phyloP scores from a whole-genome alignment of 2,329 filamentous ascomycete genomes.

The Calonectria leucothoes region DNA sequence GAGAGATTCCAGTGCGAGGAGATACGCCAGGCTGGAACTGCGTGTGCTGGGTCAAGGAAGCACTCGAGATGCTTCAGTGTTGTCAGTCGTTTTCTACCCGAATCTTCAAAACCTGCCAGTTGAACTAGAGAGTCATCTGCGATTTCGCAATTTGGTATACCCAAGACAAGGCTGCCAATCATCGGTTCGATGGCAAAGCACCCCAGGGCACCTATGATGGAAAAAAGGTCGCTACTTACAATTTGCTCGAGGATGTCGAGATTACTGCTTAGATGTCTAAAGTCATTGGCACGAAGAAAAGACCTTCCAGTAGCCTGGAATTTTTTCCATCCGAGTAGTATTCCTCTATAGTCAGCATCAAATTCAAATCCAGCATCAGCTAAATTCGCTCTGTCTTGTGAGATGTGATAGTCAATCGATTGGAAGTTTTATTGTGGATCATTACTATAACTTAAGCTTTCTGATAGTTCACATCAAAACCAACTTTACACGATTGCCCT shows the following conservation, averaged over 20 bases:
- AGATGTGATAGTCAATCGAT: neutral
- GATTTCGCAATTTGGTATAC: neutral
- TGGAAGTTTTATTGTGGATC: no score
- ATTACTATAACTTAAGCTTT: no score
- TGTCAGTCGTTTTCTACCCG: neutral
- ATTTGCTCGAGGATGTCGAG: neutral
- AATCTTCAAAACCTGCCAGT: neutral
- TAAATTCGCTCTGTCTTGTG: neutral
- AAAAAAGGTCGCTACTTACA: neutral
- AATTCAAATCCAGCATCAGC: neutral
- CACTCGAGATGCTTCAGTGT: neutral
- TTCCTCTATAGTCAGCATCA: neutral
- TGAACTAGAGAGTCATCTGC: neutral
- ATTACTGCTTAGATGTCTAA: neutral
- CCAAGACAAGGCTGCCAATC: neutral
- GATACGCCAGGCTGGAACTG: neutral
- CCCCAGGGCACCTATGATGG: neutral
- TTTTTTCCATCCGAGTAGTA: neutral
- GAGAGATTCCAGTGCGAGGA: neutral
- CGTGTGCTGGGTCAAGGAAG: neutral
- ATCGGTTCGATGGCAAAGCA: neutral
- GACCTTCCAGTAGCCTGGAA: neutral
- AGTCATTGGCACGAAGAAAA: no score
- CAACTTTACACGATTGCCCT: no score
- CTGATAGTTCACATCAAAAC: no score